These are phyloP conservation scores for Poteriospumella lacustris DNA, from an alignment of 108 stramenopile species.

Conservation along the genomic window DNA sequence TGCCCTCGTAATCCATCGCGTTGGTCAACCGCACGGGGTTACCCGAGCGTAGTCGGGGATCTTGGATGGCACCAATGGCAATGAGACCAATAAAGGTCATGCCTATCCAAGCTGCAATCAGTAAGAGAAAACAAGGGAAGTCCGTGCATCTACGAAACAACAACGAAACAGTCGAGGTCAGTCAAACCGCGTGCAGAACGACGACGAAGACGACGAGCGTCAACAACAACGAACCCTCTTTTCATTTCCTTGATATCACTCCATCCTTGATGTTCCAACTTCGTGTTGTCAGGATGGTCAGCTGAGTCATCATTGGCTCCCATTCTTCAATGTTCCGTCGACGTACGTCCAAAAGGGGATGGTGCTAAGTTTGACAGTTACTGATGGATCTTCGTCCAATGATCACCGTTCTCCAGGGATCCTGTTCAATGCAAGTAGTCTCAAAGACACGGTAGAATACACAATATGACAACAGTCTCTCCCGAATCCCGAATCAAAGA, in stretches of 20 bases:
- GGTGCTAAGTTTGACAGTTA: too few species aligned
- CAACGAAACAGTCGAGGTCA: background rate
- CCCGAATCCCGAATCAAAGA: too few species aligned
- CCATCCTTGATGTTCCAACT: slow-evolving; percentile 20
- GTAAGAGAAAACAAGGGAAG: slow-evolving; percentile 38
- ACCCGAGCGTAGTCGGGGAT: slow-evolving; percentile 30
- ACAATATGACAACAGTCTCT: too few species aligned
- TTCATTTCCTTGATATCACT: background rate
- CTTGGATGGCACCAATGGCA: slow-evolving; percentile 40
- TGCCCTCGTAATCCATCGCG: slow-evolving; percentile 55
- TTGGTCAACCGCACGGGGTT: slow-evolving; percentile 48
- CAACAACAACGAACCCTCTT: background rate
- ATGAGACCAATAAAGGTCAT: slow-evolving; percentile 51
- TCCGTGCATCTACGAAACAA: slow-evolving; percentile 47
- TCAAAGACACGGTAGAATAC: too few species aligned
- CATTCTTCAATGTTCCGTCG: too few species aligned
- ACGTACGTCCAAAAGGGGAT: too few species aligned
- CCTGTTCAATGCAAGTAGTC: too few species aligned
- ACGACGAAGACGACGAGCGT: background rate
- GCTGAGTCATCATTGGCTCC: slow-evolving; percentile 28
- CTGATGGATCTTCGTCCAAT: too few species aligned
- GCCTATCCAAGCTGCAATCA: slow-evolving; percentile 43
- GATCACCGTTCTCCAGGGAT: too few species aligned
- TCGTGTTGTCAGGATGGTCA: slow-evolving; percentile 43
- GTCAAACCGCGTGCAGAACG: slow-evolving; percentile 26